These are phyloP conservation scores for Umbellularia californica DNA, from an alignment of 164 flowering plant genomes.

Conservation along the genomic window DNA sequence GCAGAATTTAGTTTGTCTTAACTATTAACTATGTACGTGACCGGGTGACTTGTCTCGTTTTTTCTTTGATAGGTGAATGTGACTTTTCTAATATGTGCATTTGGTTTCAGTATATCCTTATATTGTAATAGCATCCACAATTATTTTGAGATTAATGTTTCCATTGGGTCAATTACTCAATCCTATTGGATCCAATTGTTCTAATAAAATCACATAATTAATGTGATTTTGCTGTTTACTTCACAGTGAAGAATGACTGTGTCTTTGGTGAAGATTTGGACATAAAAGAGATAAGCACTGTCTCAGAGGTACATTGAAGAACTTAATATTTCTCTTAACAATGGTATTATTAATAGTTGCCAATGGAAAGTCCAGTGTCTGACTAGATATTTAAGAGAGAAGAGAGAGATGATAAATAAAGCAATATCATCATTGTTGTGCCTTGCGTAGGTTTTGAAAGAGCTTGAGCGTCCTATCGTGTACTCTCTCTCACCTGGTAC, in stretches of 20 bases:
- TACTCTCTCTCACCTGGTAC: constrained; percentile 93
- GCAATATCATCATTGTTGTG: background rate
- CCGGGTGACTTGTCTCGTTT: too few species aligned
- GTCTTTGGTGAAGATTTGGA: constrained; percentile 87
- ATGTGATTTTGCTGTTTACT: background rate
- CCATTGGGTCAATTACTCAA: background rate
- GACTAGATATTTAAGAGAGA: background rate
- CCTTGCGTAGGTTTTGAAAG: constrained; percentile 50
- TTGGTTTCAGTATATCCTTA: too few species aligned
- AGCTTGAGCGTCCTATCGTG: constrained; percentile 57
- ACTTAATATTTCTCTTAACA: background rate
- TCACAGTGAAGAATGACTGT: constrained; percentile 88
- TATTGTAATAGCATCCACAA: background rate
- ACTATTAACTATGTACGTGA: background rate
- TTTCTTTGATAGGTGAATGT: too few species aligned
- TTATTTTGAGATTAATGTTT: background rate
- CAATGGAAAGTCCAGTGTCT: background rate
- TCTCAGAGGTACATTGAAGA: constrained; percentile 57
- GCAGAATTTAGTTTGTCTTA: background rate
- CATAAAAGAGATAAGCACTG: constrained; percentile 56
- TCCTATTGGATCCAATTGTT: background rate
- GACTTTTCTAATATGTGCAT: too few species aligned
- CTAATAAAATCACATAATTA: background rate
- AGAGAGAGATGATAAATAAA: constrained; percentile 3
- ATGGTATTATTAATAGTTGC: background rate